phyloP scores from a whole-genome alignment of 1,284 basidiomycete species.

The Phylloboletellus chloephorus region DNA sequence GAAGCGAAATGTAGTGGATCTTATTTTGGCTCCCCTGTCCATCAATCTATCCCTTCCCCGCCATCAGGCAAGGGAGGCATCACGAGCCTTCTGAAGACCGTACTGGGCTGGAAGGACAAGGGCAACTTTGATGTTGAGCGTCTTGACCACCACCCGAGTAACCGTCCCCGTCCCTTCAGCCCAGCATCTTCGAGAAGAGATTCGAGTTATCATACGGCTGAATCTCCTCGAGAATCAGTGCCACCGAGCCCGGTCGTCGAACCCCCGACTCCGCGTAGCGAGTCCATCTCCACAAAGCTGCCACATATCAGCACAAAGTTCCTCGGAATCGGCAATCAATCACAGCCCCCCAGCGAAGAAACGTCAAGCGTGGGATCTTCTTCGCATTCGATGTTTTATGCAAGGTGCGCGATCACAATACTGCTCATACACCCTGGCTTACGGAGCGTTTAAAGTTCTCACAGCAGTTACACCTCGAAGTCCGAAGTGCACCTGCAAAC shows the following conservation, averaged over 20 bases:
- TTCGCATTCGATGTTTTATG: slow-evolving; percentile 8
- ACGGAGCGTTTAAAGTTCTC: slow-evolving; percentile 10
- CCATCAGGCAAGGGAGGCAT: background rate
- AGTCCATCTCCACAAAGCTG: background rate
- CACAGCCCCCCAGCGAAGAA: slow-evolving; percentile 12
- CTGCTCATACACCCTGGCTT: slow-evolving; percentile 1
- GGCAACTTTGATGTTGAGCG: background rate
- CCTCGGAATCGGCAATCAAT: background rate
- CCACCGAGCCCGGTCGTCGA: slow-evolving; percentile 12
- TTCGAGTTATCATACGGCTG: slow-evolving; percentile 13
- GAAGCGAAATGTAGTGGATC: slow-evolving; percentile 1
- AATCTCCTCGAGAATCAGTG: slow-evolving; percentile 12
- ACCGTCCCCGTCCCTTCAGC: background rate
- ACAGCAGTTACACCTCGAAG: slow-evolving; percentile 15
- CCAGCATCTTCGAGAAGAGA: background rate
- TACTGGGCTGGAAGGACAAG: background rate
- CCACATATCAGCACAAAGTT: slow-evolving; percentile 4
- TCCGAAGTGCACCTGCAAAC: slow-evolving; percentile 13
- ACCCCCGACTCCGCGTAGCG: slow-evolving; percentile 11
- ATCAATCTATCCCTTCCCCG: background rate
- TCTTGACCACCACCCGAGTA: background rate
- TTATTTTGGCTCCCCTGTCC: slow-evolving; percentile 18
- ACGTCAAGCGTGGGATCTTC: slow-evolving; percentile 8
- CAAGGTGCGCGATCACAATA: slow-evolving; percentile 11
- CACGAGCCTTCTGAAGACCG: background rate